Evolutionary conservation across 257 asterid genomes (phyloP).

Genomic region (Leonotis leonurus): DNA sequence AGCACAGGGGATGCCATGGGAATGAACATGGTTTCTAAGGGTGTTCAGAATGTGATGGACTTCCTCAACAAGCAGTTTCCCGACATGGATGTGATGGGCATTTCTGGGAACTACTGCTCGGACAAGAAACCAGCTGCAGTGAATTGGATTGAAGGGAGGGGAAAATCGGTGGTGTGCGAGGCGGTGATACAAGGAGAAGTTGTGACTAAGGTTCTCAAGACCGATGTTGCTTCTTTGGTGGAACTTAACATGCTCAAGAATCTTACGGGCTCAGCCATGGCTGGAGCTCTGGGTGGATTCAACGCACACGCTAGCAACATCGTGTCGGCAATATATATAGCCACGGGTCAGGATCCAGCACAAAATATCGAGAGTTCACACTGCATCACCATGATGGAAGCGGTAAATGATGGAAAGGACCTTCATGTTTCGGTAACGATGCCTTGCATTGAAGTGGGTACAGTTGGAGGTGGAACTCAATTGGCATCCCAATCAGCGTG

Average conservation of each 20-base stretch:
- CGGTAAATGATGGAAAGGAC: slow-evolving; percentile 32
- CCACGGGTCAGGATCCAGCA: slow-evolving; percentile 39
- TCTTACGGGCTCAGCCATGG: slow-evolving; percentile 39
- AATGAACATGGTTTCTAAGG: slow-evolving; percentile 42
- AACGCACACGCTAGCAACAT: slow-evolving; percentile 39
- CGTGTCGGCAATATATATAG: slow-evolving; percentile 29
- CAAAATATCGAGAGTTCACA: slow-evolving; percentile 41
- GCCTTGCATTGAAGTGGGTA: slow-evolving; percentile 41
- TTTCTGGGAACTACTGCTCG: slow-evolving; percentile 37
- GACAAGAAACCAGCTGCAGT: slow-evolving; percentile 40
- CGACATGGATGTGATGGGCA: slow-evolving; percentile 44
- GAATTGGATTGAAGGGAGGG: slow-evolving; percentile 43
- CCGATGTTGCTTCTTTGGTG: slow-evolving; percentile 32
- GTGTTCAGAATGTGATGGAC: slow-evolving; percentile 37
- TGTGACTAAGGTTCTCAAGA: slow-evolving; percentile 35
- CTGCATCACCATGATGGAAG: slow-evolving; percentile 47
- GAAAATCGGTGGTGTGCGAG: slow-evolving; percentile 39
- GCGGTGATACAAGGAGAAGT: slow-evolving; percentile 28
- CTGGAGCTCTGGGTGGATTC: slow-evolving; percentile 44
- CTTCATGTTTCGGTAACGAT: slow-evolving; percentile 38
- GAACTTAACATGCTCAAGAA: slow-evolving; percentile 46
- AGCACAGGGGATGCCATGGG: slow-evolving; percentile 49
- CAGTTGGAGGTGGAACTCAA: slow-evolving; percentile 42
- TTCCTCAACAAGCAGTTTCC: slow-evolving; percentile 32
- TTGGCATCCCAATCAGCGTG: slow-evolving; percentile 38